Percentiles rank a stretch among this genome's conserved stretches.
phyloP scores from a whole-genome alignment of 306 rosid species.

The Citrullus amarus region DNA sequence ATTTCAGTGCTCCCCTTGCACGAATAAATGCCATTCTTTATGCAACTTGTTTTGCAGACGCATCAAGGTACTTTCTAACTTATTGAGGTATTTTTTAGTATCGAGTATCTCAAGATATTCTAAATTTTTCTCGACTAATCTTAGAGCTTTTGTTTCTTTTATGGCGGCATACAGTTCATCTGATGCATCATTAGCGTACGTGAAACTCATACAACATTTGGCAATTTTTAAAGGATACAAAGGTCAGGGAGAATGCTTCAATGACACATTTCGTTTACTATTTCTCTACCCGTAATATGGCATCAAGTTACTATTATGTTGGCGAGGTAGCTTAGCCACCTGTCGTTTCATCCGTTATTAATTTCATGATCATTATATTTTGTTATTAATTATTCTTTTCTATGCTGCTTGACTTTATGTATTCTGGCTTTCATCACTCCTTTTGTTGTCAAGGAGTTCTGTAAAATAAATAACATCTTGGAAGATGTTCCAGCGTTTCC shows the following conservation, averaged over 20 bases:
- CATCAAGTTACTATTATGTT: not conserved
- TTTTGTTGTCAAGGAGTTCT: not conserved
- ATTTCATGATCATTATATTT: not conserved
- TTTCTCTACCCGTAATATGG: not conserved
- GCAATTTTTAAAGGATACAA: slow-evolving; percentile 80
- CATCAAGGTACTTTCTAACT: slow-evolving; percentile 55
- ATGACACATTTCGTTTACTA: not conserved
- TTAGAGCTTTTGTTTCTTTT: not conserved
- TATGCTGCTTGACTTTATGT: not conserved
- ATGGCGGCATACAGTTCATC: slow-evolving; percentile 49
- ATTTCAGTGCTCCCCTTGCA: slow-evolving; percentile 59
- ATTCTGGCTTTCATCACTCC: not conserved
- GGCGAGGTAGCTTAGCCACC: not conserved
- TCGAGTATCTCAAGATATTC: not conserved
- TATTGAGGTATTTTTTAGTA: not conserved
- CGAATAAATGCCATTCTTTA: slow-evolving; percentile 72
- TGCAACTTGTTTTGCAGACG: slow-evolving; percentile 91
- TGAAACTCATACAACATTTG: slow-evolving; percentile 90
- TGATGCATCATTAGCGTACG: slow-evolving; percentile 78
- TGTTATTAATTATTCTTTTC: not conserved
- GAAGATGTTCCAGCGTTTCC: not conserved
- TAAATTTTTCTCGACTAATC: slow-evolving; percentile 5
- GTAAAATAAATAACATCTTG: not conserved
- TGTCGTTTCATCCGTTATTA: not conserved
- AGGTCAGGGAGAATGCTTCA: slow-evolving; percentile 41